Base-by-base conservation (phyloP, 192 early-diverging fungal species). In the Anaeromyces robustus region DNA sequence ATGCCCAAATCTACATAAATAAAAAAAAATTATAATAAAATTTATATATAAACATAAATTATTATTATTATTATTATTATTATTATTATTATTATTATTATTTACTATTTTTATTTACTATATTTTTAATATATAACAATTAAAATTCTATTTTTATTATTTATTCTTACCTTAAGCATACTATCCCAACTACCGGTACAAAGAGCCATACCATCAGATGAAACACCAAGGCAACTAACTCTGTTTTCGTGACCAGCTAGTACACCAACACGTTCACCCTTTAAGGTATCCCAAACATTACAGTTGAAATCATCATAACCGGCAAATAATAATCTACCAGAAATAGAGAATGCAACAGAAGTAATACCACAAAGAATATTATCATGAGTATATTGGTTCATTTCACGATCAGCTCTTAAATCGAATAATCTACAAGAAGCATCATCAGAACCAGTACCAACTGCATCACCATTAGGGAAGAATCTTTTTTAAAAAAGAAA, bases 291-390 rank as follows among this genome's bases (percentile, higher is more conserved):
- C 98, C 98, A 99, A 18, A 99, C 96, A 83, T 99, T 97, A 90
- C 96, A 98, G 88, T 98, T 97, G 86, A 95, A 98, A 86, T 99
- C 97, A 83, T 99, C 98, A 82, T 98, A 98, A 29, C 98, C 98
- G 30, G 97, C 96, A 93, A 99, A 99, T 80, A 99, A 84, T 31
- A 99, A 86, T 28, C 98, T 92, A 29, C 98, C 98, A 11, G 96
- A 97, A 80, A 97, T 91, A 81, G 96, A 98, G 84, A 99, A 99
- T 9, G 92, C 97, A 28, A 99, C 94, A 19, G 96, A 98, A 0
- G 98, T 99, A 85, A 99, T 97, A 29, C 98, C 98, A 86, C 97
- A 98, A 80, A 98, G 88, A 80, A 99, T 98, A 81, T 96, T 96
- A 87, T 98, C 97, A 87, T 98, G 96, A 29, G 96, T 96, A 85